Base-by-base conservation (phyloP, 805 yeast species). In the Lipomyces japonicus region DNA sequence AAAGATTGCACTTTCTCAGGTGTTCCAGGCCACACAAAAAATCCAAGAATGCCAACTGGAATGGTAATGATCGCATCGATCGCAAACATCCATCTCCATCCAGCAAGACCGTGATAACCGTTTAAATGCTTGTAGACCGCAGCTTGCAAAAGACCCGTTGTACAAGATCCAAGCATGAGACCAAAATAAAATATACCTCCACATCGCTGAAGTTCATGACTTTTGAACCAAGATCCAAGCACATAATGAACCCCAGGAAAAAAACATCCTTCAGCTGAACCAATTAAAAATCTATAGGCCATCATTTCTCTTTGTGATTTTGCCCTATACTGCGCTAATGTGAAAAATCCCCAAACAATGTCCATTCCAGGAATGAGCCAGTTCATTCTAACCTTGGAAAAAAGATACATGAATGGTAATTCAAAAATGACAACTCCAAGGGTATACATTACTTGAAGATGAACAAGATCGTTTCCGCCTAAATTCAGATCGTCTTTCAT, bases 261-360 rank as follows among this genome's bases (percentile, higher is more conserved):
- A 57, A 72, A 75, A n/a, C 82, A 79, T 2, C 86, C 78, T 63
- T 86, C 93, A 12, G 80, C 79, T 0, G 79, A 76, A 37, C 85
- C 90, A 47, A 82, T 73, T 38, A 84, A 71, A 60, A 84, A 84
- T 46, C 93, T 68, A 34, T 82, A 65, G 1, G 77, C 87, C 61
- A 79, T 76, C 24, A 86, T 68, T 9, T 70, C 71, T 21, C 73
- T 71, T 41, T 73, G 78, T 57, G 71, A 73, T 58, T 73, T 80
- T 35, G 77, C 69, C 14, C 75, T 74, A 39, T 82, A 71, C 2
- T 88, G 82, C 46, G 56, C 49, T 51, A 66, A 34, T 9, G 58
- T 57, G 38, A 83, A 73, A 47, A 81, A 66, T 1, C 86, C 76
- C 89, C 88, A 85, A 28, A 77, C 71, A 31, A 83, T 56, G 61